These are phyloP conservation scores for Alternaria sp. DNA, from an alignment of 2,329 filamentous ascomycete species.

Conservation along the genomic window DNA sequence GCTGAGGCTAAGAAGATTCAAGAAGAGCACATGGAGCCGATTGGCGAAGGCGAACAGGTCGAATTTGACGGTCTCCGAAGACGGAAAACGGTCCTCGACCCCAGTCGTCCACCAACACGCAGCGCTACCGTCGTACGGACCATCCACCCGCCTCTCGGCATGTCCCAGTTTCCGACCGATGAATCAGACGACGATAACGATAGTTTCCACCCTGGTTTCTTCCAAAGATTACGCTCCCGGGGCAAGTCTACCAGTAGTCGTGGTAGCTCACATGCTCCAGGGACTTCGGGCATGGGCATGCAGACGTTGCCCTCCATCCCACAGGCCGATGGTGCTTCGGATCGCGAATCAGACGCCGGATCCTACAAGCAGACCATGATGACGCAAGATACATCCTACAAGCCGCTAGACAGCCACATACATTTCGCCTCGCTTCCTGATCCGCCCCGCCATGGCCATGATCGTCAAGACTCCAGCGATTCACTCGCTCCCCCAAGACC, in stretches of 20 bases:
- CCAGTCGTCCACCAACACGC: slow-evolving; percentile 46
- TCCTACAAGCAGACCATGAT: slow-evolving; percentile 56
- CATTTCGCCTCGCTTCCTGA: slow-evolving; percentile 57
- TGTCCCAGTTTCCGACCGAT: slow-evolving; percentile 81
- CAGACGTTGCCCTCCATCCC: slow-evolving; percentile 32
- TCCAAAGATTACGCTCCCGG: slow-evolving; percentile 45
- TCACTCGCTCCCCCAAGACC: slow-evolving; percentile 62
- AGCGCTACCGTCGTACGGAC: slow-evolving; percentile 56
- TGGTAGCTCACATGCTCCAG: slow-evolving; percentile 22
- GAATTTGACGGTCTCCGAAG: slow-evolving; percentile 93
- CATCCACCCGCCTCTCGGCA: slow-evolving; percentile 80
- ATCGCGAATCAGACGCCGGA: slow-evolving; percentile 51
- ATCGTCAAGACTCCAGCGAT: slow-evolving; percentile 53
- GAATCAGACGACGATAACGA: slow-evolving; percentile 55
- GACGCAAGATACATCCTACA: slow-evolving; percentile 60
- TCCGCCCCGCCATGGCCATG: slow-evolving; percentile 39
- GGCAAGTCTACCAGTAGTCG: slow-evolving; percentile 46
- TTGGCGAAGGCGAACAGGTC: slow-evolving; percentile 79
- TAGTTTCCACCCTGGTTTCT: slow-evolving; percentile 60
- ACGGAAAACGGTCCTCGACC: slow-evolving; percentile 66
- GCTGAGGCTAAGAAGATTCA: slow-evolving; percentile 80
- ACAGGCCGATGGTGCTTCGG: slow-evolving; percentile 31
- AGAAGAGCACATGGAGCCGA: slow-evolving; percentile 81
- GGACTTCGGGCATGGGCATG: slow-evolving; percentile 30
- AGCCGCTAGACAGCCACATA: slow-evolving; percentile 47